Conservation (phyloP, 306 rosid species). For the Medicago lupulina region DNA sequence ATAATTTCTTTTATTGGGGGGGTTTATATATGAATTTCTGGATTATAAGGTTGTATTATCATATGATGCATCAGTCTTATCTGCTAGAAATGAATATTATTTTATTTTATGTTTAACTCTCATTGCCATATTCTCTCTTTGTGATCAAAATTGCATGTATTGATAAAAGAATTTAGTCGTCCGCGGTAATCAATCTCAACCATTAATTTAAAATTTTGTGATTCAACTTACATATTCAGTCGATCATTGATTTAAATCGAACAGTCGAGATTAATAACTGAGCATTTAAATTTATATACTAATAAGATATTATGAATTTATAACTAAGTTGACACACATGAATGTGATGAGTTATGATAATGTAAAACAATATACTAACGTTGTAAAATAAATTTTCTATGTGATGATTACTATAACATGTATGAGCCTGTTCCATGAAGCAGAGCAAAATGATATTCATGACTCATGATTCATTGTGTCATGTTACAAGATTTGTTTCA, state of each 20-base stretch:
- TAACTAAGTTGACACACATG: no score
- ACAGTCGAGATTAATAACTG: no score
- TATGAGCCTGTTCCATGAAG: conserved; percentile 3
- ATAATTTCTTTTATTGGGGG: conserved; percentile 49
- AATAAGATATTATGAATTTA: no score
- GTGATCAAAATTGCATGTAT: neutral
- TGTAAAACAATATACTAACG: neutral
- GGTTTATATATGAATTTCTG: conserved; percentile 64
- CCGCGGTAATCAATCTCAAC: no score
- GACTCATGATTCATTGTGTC: neutral
- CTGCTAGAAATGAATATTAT: conserved; percentile 62
- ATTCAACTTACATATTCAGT: no score
- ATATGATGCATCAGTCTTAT: conserved; percentile 69
- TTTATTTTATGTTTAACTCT: conserved; percentile 46
- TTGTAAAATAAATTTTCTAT: neutral
- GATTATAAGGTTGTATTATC: conserved; percentile 53
- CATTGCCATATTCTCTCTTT: neutral
- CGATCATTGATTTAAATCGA: no score
- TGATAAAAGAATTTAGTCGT: no score
- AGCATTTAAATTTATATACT: no score
- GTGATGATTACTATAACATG: neutral
- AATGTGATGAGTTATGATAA: neutral
- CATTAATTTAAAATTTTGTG: no score
- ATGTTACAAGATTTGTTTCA: neutral
- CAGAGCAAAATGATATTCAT: neutral